phyloP scores from a whole-genome alignment of 768 basidiomycete species.

The Tephrocybe rancida region DNA sequence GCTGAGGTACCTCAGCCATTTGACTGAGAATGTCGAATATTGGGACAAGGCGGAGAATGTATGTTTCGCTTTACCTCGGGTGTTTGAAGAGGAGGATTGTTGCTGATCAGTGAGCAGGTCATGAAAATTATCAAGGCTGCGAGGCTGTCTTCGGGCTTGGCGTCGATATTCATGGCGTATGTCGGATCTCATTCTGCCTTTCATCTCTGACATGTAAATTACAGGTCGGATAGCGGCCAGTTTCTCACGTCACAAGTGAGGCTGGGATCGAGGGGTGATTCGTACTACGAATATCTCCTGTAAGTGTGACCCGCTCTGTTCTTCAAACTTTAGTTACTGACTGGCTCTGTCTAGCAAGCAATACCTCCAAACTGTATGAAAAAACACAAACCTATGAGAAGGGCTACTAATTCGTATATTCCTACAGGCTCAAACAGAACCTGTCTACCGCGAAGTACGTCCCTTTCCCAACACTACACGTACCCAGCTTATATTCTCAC shows the following conservation, averaged over 20 bases:
- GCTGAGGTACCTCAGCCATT: conserved; percentile 77
- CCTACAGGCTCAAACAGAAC: conserved; percentile 70
- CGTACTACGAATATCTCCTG: conserved; percentile 92
- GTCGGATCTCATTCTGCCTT: conserved; percentile 2
- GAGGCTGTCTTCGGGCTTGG: conserved; percentile 67
- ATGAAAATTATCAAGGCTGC: conserved; percentile 73
- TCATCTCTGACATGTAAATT: neutral
- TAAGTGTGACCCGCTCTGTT: conserved; percentile 30
- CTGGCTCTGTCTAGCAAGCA: conserved; percentile 59
- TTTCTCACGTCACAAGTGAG: conserved; percentile 75
- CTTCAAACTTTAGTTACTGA: neutral
- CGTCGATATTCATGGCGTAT: conserved; percentile 84
- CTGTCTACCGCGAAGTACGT: conserved; percentile 71
- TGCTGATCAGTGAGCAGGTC: conserved; percentile 30
- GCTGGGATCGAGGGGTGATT: conserved; percentile 92
- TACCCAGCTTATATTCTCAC: neutral
- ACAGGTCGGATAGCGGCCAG: conserved; percentile 42
- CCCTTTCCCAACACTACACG: neutral
- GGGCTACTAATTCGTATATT: neutral
- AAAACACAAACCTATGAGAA: neutral
- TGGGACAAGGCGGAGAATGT: conserved; percentile 86
- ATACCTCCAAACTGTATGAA: conserved; percentile 78
- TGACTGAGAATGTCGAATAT: conserved; percentile 78
- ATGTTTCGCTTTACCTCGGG: neutral
- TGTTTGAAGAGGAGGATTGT: neutral